These are phyloP conservation scores for Lumnitzera littorea DNA, from an alignment of 345 rosid species.

Conservation along the genomic window DNA sequence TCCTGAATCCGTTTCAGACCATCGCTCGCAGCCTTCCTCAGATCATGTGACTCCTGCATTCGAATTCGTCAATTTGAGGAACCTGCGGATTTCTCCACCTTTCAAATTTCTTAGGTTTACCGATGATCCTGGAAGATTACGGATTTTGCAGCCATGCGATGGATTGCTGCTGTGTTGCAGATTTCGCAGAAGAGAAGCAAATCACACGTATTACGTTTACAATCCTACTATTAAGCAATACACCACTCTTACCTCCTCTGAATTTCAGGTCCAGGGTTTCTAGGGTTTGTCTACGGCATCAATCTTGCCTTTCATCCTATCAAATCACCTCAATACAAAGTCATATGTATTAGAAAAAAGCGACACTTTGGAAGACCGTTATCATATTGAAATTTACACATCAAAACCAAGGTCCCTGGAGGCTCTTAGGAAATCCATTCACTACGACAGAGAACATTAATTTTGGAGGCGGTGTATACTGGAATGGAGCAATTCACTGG, in stretches of 20 bases:
- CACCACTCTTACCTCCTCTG: constrained; percentile 9
- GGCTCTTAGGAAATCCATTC: not conserved
- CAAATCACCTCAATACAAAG: constrained; percentile 6
- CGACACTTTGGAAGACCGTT: not conserved
- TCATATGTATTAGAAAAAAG: constrained; percentile 18
- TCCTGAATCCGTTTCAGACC: not conserved
- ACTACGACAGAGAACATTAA: not conserved
- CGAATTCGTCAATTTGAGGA: constrained; percentile 2
- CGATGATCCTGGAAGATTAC: constrained; percentile 12
- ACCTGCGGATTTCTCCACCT: constrained; percentile 8
- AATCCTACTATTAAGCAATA: constrained; percentile 21
- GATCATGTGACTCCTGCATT: not conserved
- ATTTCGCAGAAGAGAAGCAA: constrained; percentile 14
- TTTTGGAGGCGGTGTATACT: constrained; percentile 14
- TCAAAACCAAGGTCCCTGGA: constrained; percentile 17
- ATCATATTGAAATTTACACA: constrained; percentile 10
- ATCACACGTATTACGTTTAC: constrained; percentile 18
- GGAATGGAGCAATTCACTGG: constrained; percentile 25
- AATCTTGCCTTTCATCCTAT: constrained; percentile 19
- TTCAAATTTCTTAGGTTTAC: constrained; percentile 16
- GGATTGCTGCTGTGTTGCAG: constrained; percentile 27
- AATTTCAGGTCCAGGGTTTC: not conserved
- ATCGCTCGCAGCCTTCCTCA: not conserved
- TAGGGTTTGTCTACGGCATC: constrained; percentile 7
- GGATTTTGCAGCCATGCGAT: constrained; percentile 16